Base-by-base conservation (phyloP, 371 early-diverging fungal genomes). In the Mucor sp. region DNA sequence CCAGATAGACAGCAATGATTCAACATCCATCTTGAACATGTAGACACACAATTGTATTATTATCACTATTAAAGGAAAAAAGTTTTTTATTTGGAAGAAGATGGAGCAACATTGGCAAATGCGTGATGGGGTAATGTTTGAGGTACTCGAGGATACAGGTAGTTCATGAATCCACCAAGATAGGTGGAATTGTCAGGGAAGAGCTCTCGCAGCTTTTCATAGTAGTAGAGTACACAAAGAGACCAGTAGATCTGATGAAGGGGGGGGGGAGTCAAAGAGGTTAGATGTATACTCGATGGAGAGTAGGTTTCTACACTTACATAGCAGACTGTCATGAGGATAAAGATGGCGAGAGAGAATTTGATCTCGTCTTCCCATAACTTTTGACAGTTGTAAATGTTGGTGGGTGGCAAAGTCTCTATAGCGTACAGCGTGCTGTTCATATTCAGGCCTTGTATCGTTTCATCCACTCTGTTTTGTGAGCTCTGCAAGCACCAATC, bases 281-380 rank as follows among this genome's bases (percentile, higher is more conserved):
- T n/a, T n/a, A n/a, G n/a, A n/a, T n/a, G n/a, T n/a, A n/a, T n/a
- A n/a, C n/a, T n/a, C n/a, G n/a, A n/a, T n/a, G n/a, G n/a, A n/a
- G n/a, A n/a, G 7, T 48, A 50, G 23, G 6, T 7, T 8, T 28
- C 12, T 15, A 50, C 9, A 55, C 76, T 72, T 74, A 75, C 80
- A 68, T 76, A 80, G 21, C 73, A 71, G 0, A 76, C 58, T 0
- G 64, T 37, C 37, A 80, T 65, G n/a, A 76, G 55, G 14, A 80
- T 64, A 23, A 72, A 71, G 6, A 80, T 32, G 6, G 68, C 71
- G 58, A 80, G 56, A 5, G 73, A 66, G 30, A 80, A 69, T 19
- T 80, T 80, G 39, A 80, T 48, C 48, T 80, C 80, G 59, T 80
- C 75, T 58, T 80, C 73, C 80, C 80, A 80, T 43, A 80, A 50